phyloP scores from a whole-genome alignment of 2,329 filamentous ascomycete genomes.

The Nemania serpens region DNA sequence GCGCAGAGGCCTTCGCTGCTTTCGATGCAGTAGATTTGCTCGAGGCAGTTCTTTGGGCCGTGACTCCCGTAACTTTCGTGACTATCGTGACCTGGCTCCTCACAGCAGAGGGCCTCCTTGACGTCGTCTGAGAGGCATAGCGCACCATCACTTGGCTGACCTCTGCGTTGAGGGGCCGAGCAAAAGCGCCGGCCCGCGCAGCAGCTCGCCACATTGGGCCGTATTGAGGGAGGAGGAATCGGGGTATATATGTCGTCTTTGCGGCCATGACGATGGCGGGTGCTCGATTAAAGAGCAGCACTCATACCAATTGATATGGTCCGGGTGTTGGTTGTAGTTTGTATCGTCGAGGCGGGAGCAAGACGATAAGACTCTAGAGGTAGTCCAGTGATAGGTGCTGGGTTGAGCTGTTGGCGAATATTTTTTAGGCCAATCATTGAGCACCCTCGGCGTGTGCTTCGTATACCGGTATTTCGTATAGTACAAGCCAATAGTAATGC shows the following conservation, averaged over 20 bases:
- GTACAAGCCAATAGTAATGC: too few relatives aligned
- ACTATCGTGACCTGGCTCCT: constrained; percentile 8
- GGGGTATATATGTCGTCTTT: constrained; percentile 61
- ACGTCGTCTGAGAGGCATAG: constrained; percentile 43
- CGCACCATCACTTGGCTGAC: constrained; percentile 41
- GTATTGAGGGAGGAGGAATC: constrained; percentile 69
- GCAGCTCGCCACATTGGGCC: constrained; percentile 58
- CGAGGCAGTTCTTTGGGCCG: constrained; percentile 23
- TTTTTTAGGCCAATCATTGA: too few relatives aligned
- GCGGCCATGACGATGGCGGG: constrained; percentile 45
- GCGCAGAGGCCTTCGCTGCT: constrained; percentile 33
- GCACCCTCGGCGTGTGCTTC: too few relatives aligned
- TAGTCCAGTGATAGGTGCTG: too few relatives aligned
- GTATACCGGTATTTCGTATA: too few relatives aligned
- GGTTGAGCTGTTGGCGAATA: too few relatives aligned
- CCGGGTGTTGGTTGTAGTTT: too few relatives aligned
- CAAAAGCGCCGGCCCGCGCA: constrained; percentile 39
- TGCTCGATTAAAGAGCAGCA: not conserved
- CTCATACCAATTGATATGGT: too few relatives aligned
- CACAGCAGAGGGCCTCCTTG: constrained; percentile 39
- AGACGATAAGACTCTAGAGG: not conserved
- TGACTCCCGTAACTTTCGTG: constrained; percentile 13
- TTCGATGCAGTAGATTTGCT: constrained; percentile 30
- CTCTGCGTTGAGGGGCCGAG: constrained; percentile 35
- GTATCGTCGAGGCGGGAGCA: too few relatives aligned